Base-by-base conservation (phyloP, 805 yeast species). In the Starmerella lactis-condensi region DNA sequence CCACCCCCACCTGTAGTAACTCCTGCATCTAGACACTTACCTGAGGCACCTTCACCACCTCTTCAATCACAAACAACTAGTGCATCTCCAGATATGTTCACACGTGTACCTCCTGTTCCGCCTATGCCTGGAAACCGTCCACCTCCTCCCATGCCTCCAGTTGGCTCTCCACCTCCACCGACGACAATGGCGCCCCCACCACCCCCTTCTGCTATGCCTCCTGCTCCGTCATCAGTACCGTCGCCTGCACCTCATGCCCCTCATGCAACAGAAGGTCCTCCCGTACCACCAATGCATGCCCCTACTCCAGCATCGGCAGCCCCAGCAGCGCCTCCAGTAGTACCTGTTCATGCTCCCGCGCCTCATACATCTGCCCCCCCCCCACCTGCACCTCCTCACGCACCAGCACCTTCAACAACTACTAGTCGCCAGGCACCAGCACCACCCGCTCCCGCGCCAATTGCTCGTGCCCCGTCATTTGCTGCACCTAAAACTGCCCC, bases 361-460 rank as follows among this genome's bases (percentile, higher is more conserved):
- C 45, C 37, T 10, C 17, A 35, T 16, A 22, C 37, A 5, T 33
- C 22, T 15, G 38, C 30, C 6, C 20, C 34, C 24, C 7, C 18
- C 16, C 30, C 43, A 7, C 45, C 51, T n/a, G 45, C 48, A 6
- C 45, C 51, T 20, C 28, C 46, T 16, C 45, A 48, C 25, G 27
- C 35, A 30, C 17, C 35, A 29, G 30, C 36, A 10, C 31, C 39
- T 20, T 36, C 20, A 9, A 39, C 38, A 10, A 38, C 42, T 18
- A 33, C 42, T 2, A 36, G 44, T n/a, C 42, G 38, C 17, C 39
- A 47, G 31, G 33, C 43, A 21, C 39, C 46, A 24, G 31, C 43
- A 23, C 33, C 29, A n/a, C 29, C 39, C 27, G n/a, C 26, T 8
- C 26, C 24, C 14, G 24, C 32, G 6, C 20, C 32, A 26, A 26